Conservation (phyloP, 2,329 filamentous ascomycete genomes). For the Fusarium sp. region DNA sequence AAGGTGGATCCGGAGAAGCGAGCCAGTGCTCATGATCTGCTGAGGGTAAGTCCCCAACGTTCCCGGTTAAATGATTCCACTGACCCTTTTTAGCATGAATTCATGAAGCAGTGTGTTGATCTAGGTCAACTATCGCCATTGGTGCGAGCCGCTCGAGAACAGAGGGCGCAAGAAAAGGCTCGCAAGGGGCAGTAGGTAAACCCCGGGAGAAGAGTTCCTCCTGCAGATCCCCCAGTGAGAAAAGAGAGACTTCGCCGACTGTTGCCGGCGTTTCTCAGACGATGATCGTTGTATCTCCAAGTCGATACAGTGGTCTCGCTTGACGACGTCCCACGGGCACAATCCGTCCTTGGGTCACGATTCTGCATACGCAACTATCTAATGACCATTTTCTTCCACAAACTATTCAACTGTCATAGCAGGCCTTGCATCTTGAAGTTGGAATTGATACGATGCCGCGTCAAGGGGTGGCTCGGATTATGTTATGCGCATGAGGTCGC, state of each 20-base stretch:
- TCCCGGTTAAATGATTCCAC: constrained; percentile 44
- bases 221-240: constrained; percentile 11
- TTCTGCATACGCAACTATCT: constrained; percentile 39
- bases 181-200: constrained; percentile 63
- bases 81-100: constrained; percentile 70
- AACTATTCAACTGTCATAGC: constrained; percentile 41
- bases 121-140: constrained; percentile 83
- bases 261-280: constrained; percentile 31
- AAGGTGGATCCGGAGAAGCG: constrained; percentile 98
- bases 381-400: constrained; percentile 42
- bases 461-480: constrained; percentile 31
- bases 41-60: constrained; percentile 73
- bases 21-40: constrained; percentile 90
- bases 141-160: constrained; percentile 85
- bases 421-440: constrained; percentile 43
- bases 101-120: constrained; percentile 81
- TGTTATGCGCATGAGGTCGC: constrained; percentile 32
- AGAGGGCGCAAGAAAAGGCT: constrained; percentile 85
- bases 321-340: constrained; percentile 17
- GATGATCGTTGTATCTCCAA: constrained; percentile 17
- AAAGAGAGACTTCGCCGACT: constrained; percentile 18
- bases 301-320: constrained; percentile 16
- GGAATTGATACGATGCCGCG: constrained; percentile 38
- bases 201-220: constrained; percentile 33
- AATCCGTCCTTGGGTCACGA: constrained; percentile 21